These are phyloP conservation scores for Monosporascus ibericus DNA, from an alignment of 2,329 filamentous ascomycete genomes.

Conservation along the genomic window DNA sequence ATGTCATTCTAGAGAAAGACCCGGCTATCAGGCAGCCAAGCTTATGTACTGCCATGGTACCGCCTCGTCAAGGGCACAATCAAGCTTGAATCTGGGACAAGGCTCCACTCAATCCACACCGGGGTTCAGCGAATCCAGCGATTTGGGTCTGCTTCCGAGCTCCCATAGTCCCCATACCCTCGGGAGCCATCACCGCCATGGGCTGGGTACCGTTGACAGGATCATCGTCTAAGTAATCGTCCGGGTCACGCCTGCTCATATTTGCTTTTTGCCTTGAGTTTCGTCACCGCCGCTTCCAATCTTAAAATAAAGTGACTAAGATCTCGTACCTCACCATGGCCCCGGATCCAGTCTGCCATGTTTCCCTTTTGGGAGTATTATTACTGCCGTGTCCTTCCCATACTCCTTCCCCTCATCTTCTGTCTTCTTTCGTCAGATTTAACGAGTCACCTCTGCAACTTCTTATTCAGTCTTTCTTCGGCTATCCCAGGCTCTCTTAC, in stretches of 20 bases:
- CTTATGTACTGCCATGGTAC: not conserved
- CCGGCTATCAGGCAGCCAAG: not conserved
- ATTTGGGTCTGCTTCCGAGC: slow-evolving; percentile 1
- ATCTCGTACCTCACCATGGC: slow-evolving; percentile 25
- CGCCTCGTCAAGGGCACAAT: not conserved
- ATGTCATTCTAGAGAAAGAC: not conserved
- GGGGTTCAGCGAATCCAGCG: not conserved
- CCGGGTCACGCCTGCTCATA: slow-evolving; percentile 17
- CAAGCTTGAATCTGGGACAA: not conserved
- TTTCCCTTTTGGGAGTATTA: not conserved
- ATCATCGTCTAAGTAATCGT: slow-evolving; percentile 10
- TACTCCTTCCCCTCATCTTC: too few relatives aligned
- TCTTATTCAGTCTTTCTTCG: too few relatives aligned
- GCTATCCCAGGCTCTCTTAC: too few relatives aligned
- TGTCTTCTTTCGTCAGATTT: too few relatives aligned
- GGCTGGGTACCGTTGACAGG: slow-evolving; percentile 4
- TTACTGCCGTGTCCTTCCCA: not conserved
- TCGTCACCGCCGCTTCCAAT: slow-evolving; percentile 28
- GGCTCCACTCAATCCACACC: not conserved
- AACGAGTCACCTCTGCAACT: too few relatives aligned
- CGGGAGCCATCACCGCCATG: not conserved
- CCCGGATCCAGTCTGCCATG: not conserved
- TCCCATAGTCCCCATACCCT: not conserved
- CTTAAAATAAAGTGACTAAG: slow-evolving; percentile 27
- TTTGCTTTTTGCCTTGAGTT: slow-evolving; percentile 24